phyloP scores from a whole-genome alignment of 2,329 filamentous ascomycete species.

The Clonostachys rosea region DNA sequence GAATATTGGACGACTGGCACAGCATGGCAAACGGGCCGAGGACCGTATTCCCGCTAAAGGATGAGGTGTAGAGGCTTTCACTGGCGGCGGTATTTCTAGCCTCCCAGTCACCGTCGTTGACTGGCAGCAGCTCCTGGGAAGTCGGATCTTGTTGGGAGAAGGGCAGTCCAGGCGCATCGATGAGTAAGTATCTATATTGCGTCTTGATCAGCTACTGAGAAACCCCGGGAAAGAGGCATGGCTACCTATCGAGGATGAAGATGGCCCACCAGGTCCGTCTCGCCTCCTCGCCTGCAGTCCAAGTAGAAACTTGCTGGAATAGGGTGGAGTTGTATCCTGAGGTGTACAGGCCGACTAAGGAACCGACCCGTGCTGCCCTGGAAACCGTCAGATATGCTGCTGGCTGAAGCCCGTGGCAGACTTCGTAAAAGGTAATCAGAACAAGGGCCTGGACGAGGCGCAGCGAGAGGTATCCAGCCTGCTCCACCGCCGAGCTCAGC shows the following conservation, averaged over 20 bases:
- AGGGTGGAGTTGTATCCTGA: conserved; percentile 3
- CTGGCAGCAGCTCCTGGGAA: conserved; percentile 5
- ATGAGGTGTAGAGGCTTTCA: conserved; percentile 7
- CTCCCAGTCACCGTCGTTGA: conserved; percentile 12
- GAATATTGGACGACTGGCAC: conserved; percentile 11
- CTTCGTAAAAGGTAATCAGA: conserved; percentile 6
- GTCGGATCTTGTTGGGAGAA: conserved; percentile 6
- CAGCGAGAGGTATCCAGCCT: conserved; percentile 7
- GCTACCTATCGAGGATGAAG: conserved; percentile 10
- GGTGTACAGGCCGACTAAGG: conserved; percentile 7
- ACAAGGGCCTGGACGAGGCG: conserved; percentile 8
- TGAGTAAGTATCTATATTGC: no score
- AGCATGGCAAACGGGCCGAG: conserved; percentile 7
- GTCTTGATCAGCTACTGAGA: no score
- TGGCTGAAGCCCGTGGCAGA: conserved; percentile 8
- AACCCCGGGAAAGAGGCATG: no score
- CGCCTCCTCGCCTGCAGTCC: conserved; percentile 10
- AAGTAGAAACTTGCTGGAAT: conserved; percentile 7
- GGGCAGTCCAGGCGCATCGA: conserved; percentile 1
- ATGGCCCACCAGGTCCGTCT: conserved; percentile 11
- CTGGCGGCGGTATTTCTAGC: conserved; percentile 6
- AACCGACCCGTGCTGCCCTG: conserved; percentile 6
- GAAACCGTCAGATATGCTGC: conserved; percentile 10
- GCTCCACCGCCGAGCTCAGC: conserved; percentile 5
- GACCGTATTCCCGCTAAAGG: conserved; percentile 6